Conservation (phyloP, 345 rosid species). For the sweet orange (Citrus sinensis) region DVS_A1.0 CM039162.1:20108001-20108500, state of each 20-base stretch:
- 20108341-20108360: neutral
- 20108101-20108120: constrained; percentile 49
- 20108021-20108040: constrained; percentile 68
- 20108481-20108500: too few species aligned
- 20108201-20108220: neutral
- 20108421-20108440: neutral
- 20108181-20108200: neutral
- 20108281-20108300: neutral
- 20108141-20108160: constrained; percentile 77
- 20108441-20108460: neutral
- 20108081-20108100: constrained; percentile 72
- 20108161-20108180: neutral
- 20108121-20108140: constrained; percentile 53
- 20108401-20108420: neutral
- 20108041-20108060: constrained; percentile 72
- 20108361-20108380: neutral
- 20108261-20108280: neutral
- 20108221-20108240: neutral
- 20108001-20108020: constrained; percentile 38
- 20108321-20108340: neutral
- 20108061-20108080: constrained; percentile 74
- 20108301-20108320: neutral
- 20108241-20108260: neutral
- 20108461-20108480: neutral
- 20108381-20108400: neutral